Percentiles rank a stretch among this genome's conserved stretches.
Conservation (phyloP, 495 filamentous ascomycete genomes). For the Cairneyella variabilis region DNA sequence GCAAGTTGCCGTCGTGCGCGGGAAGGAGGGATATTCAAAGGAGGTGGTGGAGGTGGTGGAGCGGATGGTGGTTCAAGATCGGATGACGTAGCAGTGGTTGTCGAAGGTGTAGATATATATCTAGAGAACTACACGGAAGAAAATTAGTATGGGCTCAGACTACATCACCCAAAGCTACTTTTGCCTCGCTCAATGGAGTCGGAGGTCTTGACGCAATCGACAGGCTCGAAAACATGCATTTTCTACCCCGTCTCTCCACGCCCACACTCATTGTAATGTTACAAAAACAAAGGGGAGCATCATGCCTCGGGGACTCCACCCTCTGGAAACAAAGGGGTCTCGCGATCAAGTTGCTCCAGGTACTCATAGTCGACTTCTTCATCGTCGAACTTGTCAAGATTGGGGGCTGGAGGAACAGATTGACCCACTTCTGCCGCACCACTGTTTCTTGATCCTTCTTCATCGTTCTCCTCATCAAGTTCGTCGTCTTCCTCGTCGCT, state of each 20-base stretch:
- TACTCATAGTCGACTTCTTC: constrained; percentile 29
- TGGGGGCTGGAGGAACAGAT: constrained; percentile 29
- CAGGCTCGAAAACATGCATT: constrained; percentile 14
- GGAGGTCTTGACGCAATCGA: not conserved
- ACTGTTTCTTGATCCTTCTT: constrained; percentile 30
- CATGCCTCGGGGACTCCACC: constrained; percentile 19
- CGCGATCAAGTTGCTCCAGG: constrained; percentile 29
- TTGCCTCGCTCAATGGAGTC: constrained; percentile 8
- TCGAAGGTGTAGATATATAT: constrained; percentile 30
- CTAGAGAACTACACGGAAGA: constrained; percentile 21
- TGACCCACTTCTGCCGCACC: constrained; percentile 29
- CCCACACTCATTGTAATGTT: constrained; percentile 21
- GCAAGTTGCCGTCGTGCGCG: constrained; percentile 84
- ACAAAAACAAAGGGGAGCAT: constrained; percentile 15
- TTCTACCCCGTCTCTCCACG: constrained; percentile 16
- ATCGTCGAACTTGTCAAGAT: constrained; percentile 27
- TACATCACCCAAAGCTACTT: not conserved
- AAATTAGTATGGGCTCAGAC: constrained; percentile 8
- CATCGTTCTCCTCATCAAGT: constrained; percentile 81
- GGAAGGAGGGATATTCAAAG: constrained; percentile 75
- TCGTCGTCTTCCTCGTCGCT: constrained; percentile 98
- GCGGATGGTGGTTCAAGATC: constrained; percentile 45
- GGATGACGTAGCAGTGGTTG: constrained; percentile 25
- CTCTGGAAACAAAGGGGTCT: constrained; percentile 27
- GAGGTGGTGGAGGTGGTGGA: constrained; percentile 56